Evolutionary conservation across 2,329 filamentous ascomycete species (phyloP), one percentile per base, ranked within the genome.

Genomic region (Shiraia bambusicola): DNA sequence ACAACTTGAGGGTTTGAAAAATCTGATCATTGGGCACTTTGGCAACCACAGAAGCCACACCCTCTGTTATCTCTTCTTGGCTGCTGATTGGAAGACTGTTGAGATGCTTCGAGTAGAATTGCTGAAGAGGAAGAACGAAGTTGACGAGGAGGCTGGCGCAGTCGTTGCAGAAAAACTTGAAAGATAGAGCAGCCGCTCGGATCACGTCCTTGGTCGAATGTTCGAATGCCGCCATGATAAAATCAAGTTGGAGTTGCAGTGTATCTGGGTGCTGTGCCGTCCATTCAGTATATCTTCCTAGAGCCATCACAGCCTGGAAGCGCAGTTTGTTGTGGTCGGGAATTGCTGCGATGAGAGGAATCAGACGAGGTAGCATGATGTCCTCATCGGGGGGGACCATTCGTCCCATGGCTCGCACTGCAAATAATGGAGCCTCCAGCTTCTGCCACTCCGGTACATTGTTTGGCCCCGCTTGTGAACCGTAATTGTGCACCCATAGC

Each of bases 251-350:
- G 7, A 88, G 80, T 68, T 95, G 87, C 7, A 98, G 77, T 32
- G 92, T 95, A 44, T 96, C 89, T 0, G 92, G 88, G 61, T 98
- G 93, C 34, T 89, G 84, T 4, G 93, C 83, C 0, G 94, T 98
- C 93, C 93, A 98, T 69, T 97, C 92, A 0, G 94, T 98, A 65
- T 98, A 98, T 49, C 93, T 82, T 27, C 90, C 93, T 15, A 98
- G 80, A 3, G 94, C 91, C 90, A 98, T 96, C 61, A 97, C 95
- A 5, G 92, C 92, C 49, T 95, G 92, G 70, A 98, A 98, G 6
- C 91, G 88, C n/a, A 98, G 80, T 74, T 97, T 98, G 70, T 97
- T 89, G 60, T 98, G 93, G 61, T 88, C 85, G 0, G 93, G 93
- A 47, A 98, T 95, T 63, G 94, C 88, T 9, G 95, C 89, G 49